Evolutionary conservation across 2,329 filamentous ascomycete genomes (phyloP), one percentile per base, ranked within the genome.

Genomic region (Penicillium thymicola): DNA sequence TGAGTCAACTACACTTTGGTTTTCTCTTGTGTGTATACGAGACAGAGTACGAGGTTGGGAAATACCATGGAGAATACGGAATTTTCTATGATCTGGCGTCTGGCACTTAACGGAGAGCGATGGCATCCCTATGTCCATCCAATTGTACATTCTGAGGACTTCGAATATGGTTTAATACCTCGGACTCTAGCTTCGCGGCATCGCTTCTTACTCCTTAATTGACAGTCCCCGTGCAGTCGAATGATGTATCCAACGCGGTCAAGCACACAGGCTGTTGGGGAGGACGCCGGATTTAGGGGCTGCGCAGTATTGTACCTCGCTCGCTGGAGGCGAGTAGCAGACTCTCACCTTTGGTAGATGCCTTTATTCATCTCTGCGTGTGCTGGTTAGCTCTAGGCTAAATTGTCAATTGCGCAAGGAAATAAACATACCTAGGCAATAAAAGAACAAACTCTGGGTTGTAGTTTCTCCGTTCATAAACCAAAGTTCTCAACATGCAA

Each of bases 401-500:
- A 14, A 14, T 28, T 46, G n/a, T 23, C 11, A 23, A 46, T 16
- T 23, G 3, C 1, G 1, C 18, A 23, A n/a, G 4, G 9, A 34
- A 7, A 23, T 23, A 8, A 10, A 46, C 21, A 36, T 46, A 46
- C 44, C 30, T 10, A 28, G 21, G 9, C 2, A 36, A 46, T n/a
- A 21, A 6, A 44, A 9, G 10, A 30, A 18, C 4, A 30, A 30
- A 30, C 27, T 14, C 3, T 18, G 13, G 10, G 25, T 13, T 14
- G 5, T 8, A 5, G 13, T 28, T 44, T 27, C 11, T 16, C 6
- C n/a, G 7, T 18, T 56, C 55, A 70, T 58, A 62, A 85, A 4
- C 78, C 80, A 71, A 85, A 86, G 18, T 76, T 78, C 69, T 87
- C 85, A 0, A 79, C 79, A 70, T 85, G 82, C 32, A 86, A 67